Conservation (phyloP, 768 basidiomycete genomes). For the Suillus lakei region DNA sequence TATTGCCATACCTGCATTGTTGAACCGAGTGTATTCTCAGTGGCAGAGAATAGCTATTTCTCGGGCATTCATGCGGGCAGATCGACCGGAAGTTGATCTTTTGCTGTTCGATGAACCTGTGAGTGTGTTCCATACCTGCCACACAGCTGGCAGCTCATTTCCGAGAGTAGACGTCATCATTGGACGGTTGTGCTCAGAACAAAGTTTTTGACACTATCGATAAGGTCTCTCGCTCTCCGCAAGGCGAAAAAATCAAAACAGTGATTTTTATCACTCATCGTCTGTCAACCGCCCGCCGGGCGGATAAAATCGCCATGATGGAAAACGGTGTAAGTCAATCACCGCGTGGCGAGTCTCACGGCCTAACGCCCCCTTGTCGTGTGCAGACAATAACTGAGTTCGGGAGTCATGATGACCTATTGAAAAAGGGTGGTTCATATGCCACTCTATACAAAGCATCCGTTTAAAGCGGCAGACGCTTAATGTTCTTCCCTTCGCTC, state of each 20-base stretch:
- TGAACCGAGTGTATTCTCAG: constrained; percentile 41
- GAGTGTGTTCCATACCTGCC: constrained; percentile 30
- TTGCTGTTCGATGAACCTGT: constrained; percentile 88
- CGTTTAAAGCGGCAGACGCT: constrained; percentile 42
- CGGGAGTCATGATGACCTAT: constrained; percentile 72
- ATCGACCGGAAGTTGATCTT: constrained; percentile 74
- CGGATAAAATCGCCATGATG: constrained; percentile 90
- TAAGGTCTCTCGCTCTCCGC: constrained; percentile 60
- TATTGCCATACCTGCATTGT: constrained; percentile 15
- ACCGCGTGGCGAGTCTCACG: constrained; percentile 14
- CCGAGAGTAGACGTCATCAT: constrained; percentile 66
- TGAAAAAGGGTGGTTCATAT: constrained; percentile 63
- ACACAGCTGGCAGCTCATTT: constrained; percentile 2
- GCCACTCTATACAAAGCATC: constrained; percentile 74
- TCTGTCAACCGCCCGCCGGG: constrained; percentile 78
- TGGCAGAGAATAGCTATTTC: constrained; percentile 90
- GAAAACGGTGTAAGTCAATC: constrained; percentile 59
- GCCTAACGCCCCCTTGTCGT: constrained; percentile 28
- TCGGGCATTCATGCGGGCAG: constrained; percentile 85
- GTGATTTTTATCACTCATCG: constrained; percentile 87
- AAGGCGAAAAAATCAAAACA: constrained; percentile 64
- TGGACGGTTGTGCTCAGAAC: constrained; percentile 81
- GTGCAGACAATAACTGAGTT: constrained; percentile 74
- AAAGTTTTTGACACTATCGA: constrained; percentile 79
- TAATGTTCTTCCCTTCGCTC: not conserved